phyloP scores from a whole-genome alignment of 202 grass and related monocot genomes.

The Panicum virgatum region DNA sequence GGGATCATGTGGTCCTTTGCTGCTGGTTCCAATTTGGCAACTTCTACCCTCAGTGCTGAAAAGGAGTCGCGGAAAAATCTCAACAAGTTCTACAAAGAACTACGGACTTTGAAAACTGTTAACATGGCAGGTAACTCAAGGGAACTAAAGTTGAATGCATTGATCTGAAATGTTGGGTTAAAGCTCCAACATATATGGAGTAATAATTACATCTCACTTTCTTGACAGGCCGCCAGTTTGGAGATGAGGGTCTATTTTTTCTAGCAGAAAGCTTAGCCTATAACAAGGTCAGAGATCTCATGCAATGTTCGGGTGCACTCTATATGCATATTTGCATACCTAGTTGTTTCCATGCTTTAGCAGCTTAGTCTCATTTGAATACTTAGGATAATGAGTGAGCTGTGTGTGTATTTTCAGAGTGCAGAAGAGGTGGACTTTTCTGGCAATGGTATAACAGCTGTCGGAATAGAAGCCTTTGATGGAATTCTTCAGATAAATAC shows the following conservation, averaged over 20 bases:
- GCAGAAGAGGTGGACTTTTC: slow-evolving; percentile 94
- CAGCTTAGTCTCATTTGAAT: slow-evolving; percentile 8
- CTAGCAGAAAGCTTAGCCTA: slow-evolving; percentile 97
- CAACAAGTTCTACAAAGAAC: slow-evolving; percentile 81
- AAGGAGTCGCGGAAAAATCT: slow-evolving; percentile 74
- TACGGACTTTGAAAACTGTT: slow-evolving; percentile 68
- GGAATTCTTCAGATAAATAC: slow-evolving; percentile 95
- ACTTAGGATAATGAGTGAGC: slow-evolving; percentile 17
- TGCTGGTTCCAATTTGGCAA: slow-evolving; percentile 76
- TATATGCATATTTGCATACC: background rate
- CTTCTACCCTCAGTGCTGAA: slow-evolving; percentile 50
- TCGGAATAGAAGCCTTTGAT: slow-evolving; percentile 89
- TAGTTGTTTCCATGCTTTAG: slow-evolving; percentile 1
- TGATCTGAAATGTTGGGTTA: slow-evolving; percentile 2
- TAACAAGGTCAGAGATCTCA: slow-evolving; percentile 70
- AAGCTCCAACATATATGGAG: slow-evolving; percentile 1
- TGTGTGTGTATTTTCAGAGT: slow-evolving; percentile 56
- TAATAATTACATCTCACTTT: slow-evolving; percentile 20
- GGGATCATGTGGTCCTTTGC: slow-evolving; percentile 77
- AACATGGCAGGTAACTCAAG: slow-evolving; percentile 79
- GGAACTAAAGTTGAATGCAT: background rate
- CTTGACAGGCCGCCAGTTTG: slow-evolving; percentile 84
- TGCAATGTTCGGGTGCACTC: slow-evolving; percentile 16
- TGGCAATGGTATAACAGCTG: slow-evolving; percentile 87
- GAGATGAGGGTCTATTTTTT: slow-evolving; percentile 93